phyloP scores from a whole-genome alignment of 2,329 filamentous ascomycete genomes.

The Apiospora rasikravindrae region DNA sequence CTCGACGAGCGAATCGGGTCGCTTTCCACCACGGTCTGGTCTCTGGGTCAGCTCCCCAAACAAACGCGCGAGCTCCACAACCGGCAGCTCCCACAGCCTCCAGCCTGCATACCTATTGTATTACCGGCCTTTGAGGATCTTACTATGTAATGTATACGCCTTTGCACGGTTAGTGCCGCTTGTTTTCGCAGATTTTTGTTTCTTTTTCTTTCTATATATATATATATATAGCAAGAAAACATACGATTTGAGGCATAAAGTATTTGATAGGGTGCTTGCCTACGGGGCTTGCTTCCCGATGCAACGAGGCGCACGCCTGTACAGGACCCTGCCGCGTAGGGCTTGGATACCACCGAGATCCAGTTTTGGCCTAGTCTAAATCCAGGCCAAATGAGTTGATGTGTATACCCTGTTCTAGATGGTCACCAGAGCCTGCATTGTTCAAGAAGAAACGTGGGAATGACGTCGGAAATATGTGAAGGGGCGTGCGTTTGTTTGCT shows the following conservation, averaged over 20 bases:
- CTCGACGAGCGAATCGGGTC: not conserved
- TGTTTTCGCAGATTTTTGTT: not conserved
- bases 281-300: constrained; percentile 5
- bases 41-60: not conserved
- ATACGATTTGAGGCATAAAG: not conserved
- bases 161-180: not conserved
- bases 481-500: not conserved
- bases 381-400: not conserved
- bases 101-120: not conserved
- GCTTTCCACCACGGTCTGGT: not conserved
- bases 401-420: not conserved
- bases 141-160: not conserved
- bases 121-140: not conserved
- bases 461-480: not conserved
- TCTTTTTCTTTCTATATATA: too few relatives aligned
- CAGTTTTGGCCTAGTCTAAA: not conserved
- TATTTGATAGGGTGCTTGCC: not conserved
- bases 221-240: not conserved
- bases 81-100: not conserved
- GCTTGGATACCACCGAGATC: not conserved
- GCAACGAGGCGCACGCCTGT: not conserved
- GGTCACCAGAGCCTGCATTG: not conserved
- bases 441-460: not conserved
- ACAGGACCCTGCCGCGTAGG: not conserved
- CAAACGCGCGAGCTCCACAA: not conserved